These are phyloP conservation scores for Parastagonospora avenae DNA, from an alignment of 2,329 filamentous ascomycete genomes.

Conservation along the genomic window DNA sequence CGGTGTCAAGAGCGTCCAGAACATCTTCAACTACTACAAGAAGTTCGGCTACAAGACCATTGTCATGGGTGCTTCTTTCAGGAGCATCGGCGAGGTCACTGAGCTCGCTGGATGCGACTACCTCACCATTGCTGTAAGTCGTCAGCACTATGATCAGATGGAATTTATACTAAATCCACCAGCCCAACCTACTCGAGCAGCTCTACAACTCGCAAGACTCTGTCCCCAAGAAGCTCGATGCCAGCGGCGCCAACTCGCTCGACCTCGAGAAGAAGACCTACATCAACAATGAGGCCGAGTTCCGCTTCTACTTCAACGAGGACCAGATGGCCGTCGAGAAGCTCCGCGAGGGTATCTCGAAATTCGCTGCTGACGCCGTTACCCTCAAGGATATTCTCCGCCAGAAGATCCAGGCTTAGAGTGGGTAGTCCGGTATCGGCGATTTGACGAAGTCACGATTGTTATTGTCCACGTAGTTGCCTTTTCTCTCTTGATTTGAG, in stretches of 20 bases:
- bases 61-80: slow-evolving; percentile 99
- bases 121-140: slow-evolving; percentile 89
- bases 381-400: slow-evolving; percentile 92
- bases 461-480: slow-evolving; percentile 21
- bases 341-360: slow-evolving; percentile 98
- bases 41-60: slow-evolving; percentile 99
- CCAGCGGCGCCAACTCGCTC: slow-evolving; percentile 66
- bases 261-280: slow-evolving; percentile 88
- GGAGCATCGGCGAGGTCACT: slow-evolving; percentile 93
- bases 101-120: slow-evolving; percentile 99
- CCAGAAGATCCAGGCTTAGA: slow-evolving; percentile 71
- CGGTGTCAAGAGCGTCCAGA: slow-evolving; percentile 90
- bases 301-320: slow-evolving; percentile 99
- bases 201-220: slow-evolving; percentile 80
- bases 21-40: slow-evolving; percentile 99
- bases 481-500: slow-evolving; percentile 10
- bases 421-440: slow-evolving; percentile 31
- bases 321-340: slow-evolving; percentile 99
- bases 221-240: slow-evolving; percentile 92
- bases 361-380: slow-evolving; percentile 94
- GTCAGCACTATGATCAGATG: neutral
- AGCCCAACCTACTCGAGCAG: slow-evolving; percentile 93
- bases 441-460: slow-evolving; percentile 29
- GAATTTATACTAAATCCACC: slow-evolving; percentile 16
- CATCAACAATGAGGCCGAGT: slow-evolving; percentile 84